Evolutionary conservation across 192 early-diverging fungal genomes (phyloP).

Genomic region (Backusella luteola): DNA sequence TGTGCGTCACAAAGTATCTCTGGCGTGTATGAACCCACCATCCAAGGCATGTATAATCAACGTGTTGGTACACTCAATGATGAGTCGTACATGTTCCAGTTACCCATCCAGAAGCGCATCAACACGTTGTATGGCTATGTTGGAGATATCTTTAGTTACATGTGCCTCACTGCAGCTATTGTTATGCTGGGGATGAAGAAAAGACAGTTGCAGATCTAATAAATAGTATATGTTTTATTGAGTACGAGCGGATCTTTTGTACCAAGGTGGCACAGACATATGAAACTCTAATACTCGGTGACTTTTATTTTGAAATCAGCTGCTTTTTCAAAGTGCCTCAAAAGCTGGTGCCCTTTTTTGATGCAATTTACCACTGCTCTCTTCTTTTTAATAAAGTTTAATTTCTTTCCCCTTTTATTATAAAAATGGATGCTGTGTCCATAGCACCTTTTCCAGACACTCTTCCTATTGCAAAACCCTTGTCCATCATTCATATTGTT

Average conservation of each 20-base stretch:
- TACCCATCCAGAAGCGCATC: neutral
- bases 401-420: neutral
- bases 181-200: neutral
- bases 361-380: neutral
- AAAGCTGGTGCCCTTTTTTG: neutral
- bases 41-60: neutral
- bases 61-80: neutral
- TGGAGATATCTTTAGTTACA: neutral
- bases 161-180: neutral
- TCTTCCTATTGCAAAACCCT: constrained; percentile 30
- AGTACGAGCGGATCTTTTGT: neutral
- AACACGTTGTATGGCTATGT: neutral
- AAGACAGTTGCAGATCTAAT: neutral
- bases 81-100: neutral
- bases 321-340: neutral
- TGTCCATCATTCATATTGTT: constrained; percentile 40
- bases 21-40: constrained; percentile 22
- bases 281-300: neutral
- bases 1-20: constrained; percentile 45
- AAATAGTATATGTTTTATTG: no score
- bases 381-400: neutral
- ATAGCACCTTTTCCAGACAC: constrained; percentile 3
- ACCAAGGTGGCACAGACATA: neutral
- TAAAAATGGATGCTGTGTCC: constrained; percentile 12
- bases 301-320: neutral